These are phyloP conservation scores for Microdochium paspali DNA, from an alignment of 2,329 filamentous ascomycete genomes.

Conservation along the genomic window DNA sequence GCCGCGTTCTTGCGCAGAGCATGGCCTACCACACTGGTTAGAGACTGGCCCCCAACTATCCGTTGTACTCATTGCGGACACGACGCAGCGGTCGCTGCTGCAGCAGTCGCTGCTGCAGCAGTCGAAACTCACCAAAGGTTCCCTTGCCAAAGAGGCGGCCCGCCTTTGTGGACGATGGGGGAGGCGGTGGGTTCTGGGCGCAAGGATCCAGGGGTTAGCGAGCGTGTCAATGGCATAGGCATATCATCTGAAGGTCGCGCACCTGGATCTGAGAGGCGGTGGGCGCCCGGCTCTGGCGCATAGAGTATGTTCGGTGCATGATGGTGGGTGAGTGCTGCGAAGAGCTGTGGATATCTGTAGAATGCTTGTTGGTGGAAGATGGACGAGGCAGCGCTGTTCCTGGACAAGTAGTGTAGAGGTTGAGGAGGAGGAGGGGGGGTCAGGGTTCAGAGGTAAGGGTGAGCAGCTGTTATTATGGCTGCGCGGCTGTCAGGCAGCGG, in stretches of 20 bases:
- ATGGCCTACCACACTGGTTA: slow-evolving; percentile 36
- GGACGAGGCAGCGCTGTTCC: not conserved
- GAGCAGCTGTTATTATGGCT: not conserved
- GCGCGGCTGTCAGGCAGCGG: not conserved
- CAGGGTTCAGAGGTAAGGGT: not conserved
- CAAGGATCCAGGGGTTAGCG: no score
- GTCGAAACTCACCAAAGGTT: slow-evolving; percentile 63
- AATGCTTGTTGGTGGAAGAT: not conserved
- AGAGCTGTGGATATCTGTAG: not conserved
- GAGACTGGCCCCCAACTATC: slow-evolving; percentile 8
- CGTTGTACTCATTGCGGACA: slow-evolving; percentile 1
- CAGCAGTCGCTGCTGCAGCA: no score
- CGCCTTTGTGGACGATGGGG: slow-evolving; percentile 82
- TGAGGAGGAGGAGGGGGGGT: not conserved
- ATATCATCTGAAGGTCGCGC: slow-evolving; percentile 4
- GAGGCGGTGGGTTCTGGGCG: slow-evolving; percentile 93
- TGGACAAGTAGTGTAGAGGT: not conserved
- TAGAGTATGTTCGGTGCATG: slow-evolving; percentile 99
- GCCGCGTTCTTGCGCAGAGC: slow-evolving; percentile 64
- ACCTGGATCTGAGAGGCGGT: slow-evolving; percentile 73
- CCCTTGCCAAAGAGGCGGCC: slow-evolving; percentile 80
- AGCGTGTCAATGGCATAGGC: no score
- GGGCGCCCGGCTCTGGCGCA: slow-evolving; percentile 93
- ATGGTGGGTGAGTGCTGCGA: slow-evolving; percentile 13
- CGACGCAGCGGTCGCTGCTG: no score